Evolutionary conservation across 2,329 filamentous ascomycete genomes (phyloP).

Genomic region (Fusarium sp.): DNA sequence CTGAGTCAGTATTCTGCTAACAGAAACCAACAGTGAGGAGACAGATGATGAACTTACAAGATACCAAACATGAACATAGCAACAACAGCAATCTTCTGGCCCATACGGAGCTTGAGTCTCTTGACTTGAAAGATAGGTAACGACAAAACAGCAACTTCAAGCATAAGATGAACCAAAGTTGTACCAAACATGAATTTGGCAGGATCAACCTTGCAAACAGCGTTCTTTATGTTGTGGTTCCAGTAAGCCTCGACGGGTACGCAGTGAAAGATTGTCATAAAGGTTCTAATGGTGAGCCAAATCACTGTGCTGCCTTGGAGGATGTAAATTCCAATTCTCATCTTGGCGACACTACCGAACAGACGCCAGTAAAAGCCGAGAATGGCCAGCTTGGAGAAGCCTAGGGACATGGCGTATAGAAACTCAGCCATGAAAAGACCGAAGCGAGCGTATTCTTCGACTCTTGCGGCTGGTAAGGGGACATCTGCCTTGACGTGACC

Average conservation of each 20-base stretch:
- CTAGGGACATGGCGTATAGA: conserved; percentile 27
- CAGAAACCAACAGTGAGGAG: not conserved
- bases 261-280: conserved; percentile 38
- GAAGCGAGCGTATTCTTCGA: conserved; percentile 32
- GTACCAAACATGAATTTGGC: conserved; percentile 39
- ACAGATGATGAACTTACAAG: conserved; percentile 16
- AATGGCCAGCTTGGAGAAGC: conserved; percentile 35
- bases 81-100: conserved; percentile 35
- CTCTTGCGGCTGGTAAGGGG: conserved; percentile 6
- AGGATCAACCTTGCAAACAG: conserved; percentile 29
- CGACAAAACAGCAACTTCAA: conserved; percentile 31
- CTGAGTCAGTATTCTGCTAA: not conserved
- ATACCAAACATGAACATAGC: conserved; percentile 41
- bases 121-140: conserved; percentile 36
- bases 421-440: conserved; percentile 36
- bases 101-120: conserved; percentile 23
- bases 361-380: conserved; percentile 36
- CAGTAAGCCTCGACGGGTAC: conserved; percentile 31
- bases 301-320: conserved; percentile 31
- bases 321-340: conserved; percentile 29
- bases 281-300: conserved; percentile 37
- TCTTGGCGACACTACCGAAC: conserved; percentile 31
- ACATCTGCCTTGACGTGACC: conserved; percentile 26
- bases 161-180: conserved; percentile 32
- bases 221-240: conserved; percentile 32